Base-by-base conservation (phyloP, 2,329 filamentous ascomycete species). In the Escovopsis weberi region DNA sequence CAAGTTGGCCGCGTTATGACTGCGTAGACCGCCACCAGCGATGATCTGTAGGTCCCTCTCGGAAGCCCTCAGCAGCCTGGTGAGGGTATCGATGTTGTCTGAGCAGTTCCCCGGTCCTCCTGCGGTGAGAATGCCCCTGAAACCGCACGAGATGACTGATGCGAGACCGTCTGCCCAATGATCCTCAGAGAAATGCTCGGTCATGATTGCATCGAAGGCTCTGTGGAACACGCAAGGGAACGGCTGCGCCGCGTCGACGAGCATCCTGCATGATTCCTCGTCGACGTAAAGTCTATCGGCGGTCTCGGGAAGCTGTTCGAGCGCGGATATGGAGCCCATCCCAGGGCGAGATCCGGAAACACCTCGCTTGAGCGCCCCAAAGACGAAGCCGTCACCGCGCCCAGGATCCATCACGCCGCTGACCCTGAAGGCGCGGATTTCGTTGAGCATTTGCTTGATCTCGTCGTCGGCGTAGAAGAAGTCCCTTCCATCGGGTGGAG, bases 371-470 rank as follows among this genome's bases (percentile, higher is more conserved):
- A 76, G 47, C 2, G 70, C 55, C 4, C 73, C 73, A 48, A 77
- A 74, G 7, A 78, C 72, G 48, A 78, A 77, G 1, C 70, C 71
- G 47, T 77, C 74, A 4, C 70, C 70, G 12, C 60, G 59, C 2
- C 50, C 48, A 0, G 55, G 48, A 26, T 60, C 50, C 41, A 76
- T 51, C 4, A 63, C 44, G 0, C 61, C 60, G 0, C 60, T 52
- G 1, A 50, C 49, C 39, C 59, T 62, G 51, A 74, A 65, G 0
- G 38, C 46, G 0, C 12, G 38, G 9, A 76, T 65, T 7, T 57
- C 50, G 2, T 48, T 42, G 35, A 50, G 49, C 73, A 78, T 77
- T 5, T 45, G 28, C 9, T 52, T 49, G 5, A 70, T 50, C 51
- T 77, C 70, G 3, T 46, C 49, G 9, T 58, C 50, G 0, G 60